These are phyloP conservation scores for Globisporangium carolinianum DNA, from an alignment of 352 stramenopile species.

Conservation along the genomic window DNA sequence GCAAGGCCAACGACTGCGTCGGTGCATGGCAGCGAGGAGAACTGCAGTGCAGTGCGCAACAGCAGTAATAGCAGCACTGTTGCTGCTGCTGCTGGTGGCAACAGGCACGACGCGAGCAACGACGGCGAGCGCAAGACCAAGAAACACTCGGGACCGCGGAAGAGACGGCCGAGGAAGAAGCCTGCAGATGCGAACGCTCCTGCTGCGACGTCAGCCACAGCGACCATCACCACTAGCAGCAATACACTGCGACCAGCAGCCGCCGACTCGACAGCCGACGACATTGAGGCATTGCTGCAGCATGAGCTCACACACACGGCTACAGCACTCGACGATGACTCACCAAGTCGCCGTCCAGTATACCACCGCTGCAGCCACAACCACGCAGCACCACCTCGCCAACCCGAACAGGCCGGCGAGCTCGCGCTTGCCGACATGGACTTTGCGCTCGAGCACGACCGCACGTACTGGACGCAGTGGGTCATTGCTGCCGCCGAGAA, in stretches of 20 bases:
- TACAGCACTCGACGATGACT: neutral
- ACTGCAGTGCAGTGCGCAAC: neutral
- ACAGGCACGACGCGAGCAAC: neutral
- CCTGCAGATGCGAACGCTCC: neutral
- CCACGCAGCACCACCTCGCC: neutral
- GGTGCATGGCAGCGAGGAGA: constrained; percentile 1
- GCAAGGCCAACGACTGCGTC: too few relatives aligned
- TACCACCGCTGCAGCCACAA: neutral
- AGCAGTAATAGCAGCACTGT: neutral
- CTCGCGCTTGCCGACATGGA: neutral
- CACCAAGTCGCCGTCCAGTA: neutral
- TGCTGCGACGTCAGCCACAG: neutral
- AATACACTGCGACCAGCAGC: neutral
- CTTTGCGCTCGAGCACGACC: constrained; percentile 23
- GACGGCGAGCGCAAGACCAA: constrained; percentile 12
- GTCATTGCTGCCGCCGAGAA: constrained; percentile 79
- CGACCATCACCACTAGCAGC: neutral
- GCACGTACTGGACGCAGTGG: constrained; percentile 75
- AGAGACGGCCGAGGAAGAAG: constrained; percentile 64
- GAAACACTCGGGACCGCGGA: constrained; percentile 50
- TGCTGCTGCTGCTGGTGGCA: neutral
- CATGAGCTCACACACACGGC: constrained; percentile 2
- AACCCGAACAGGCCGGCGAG: neutral
- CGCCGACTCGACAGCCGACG: neutral
- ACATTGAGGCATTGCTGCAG: constrained; percentile 10